phyloP scores from a whole-genome alignment of 2,329 filamentous ascomycete species.

The Cercospora citrullina region DNA sequence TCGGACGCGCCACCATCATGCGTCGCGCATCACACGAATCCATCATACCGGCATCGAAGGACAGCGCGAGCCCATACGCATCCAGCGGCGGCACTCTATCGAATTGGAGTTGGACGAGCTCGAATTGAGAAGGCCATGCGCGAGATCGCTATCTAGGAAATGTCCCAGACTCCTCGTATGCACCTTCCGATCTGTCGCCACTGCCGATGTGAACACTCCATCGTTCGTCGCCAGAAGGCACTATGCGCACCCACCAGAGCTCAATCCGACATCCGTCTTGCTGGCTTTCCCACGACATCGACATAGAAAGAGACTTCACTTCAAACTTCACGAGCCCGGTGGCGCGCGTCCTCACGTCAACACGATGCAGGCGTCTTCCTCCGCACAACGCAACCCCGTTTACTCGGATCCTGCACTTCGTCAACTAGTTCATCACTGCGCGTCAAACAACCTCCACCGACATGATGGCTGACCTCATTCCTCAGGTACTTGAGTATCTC shows the following conservation, averaged over 20 bases:
- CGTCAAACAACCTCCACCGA: neutral
- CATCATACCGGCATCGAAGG: neutral
- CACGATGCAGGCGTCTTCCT: neutral
- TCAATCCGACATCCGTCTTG: neutral
- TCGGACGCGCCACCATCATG: neutral
- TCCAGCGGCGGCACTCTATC: neutral
- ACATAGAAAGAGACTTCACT: neutral
- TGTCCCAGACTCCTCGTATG: neutral
- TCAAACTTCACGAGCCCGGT: neutral
- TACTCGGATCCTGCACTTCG: neutral
- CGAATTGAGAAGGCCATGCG: neutral
- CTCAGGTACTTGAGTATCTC: conserved; percentile 85
- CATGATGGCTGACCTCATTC: conserved; percentile 25
- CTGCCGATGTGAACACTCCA: neutral
- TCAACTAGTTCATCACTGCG: neutral
- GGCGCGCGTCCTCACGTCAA: neutral
- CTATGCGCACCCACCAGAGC: neutral
- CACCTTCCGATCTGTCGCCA: neutral
- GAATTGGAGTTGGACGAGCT: neutral
- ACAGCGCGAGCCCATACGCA: neutral
- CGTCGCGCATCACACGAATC: neutral
- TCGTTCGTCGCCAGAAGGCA: neutral
- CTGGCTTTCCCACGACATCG: neutral
- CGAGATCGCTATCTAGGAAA: neutral
- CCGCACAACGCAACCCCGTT: neutral